Evolutionary conservation across 805 yeast genomes (phyloP), one percentile per base, ranked within the genome.

Genomic region (Yarrowia keelungensis): DNA sequence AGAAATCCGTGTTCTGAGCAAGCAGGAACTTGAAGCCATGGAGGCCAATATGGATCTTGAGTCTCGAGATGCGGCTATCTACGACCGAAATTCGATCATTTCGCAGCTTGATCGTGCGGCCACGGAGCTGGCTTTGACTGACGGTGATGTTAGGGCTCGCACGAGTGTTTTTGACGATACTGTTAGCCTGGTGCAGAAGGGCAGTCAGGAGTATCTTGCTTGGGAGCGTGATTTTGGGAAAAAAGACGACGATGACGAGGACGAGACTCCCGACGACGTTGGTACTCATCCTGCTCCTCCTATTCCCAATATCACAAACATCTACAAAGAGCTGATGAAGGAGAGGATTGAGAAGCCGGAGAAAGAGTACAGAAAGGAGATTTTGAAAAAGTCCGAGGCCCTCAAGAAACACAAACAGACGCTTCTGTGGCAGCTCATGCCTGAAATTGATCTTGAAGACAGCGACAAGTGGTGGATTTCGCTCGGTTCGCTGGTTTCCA

Each of bases 381-480:
- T 22, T 3, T 35, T 53, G 16, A 53, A 53, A 8, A 19, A 19
- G 35, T 53, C 59, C 2, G 14, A 14, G 5, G 36, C 14, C 2
- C 45, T 53, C 14, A 36, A 16, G 8, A 19, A 11, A 8, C 51
- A 59, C 42, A 43, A 35, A 10, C 43, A 59, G 35, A 32, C 19
- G 50, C 51, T 59, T 7, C 36, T 59, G 38, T 59, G 65, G 65
- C 19, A 14, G 38, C 35, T 43, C 4, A 12, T 59, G 32, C 65
- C 65, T 7, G 65, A 59, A 9, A 14, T 59, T 35, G 65, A 43
- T 43, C 50, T 59, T 1, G 42, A 22, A 0, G 49, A 41, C 22
- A 7, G 8, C 8, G 65, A 59, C 19, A 59, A 59, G 42, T 59
- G 65, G 64, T 56, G 49, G 49, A 15, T 56, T 11, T 42, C 49